Evolutionary conservation across 2,329 filamentous ascomycete genomes (phyloP), one percentile per base, ranked within the genome.

Genomic region (Corniculantispora saksenae): DNA sequence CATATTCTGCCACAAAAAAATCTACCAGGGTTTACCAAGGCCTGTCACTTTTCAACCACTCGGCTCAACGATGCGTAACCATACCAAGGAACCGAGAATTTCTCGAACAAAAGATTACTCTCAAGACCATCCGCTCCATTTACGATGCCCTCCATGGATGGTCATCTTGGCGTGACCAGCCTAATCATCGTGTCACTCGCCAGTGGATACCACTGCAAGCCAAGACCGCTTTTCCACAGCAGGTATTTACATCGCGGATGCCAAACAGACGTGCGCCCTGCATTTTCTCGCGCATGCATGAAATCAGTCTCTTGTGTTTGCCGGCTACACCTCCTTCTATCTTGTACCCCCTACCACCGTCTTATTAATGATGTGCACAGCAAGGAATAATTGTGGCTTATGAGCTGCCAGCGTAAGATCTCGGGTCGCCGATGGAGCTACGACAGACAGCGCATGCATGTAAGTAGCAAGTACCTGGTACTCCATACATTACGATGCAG

Each of bases 201-300:
- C 21, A n/a, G 60, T 62, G 60, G 60, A 55, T 40, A 62, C 50
- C 10, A 27, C 23, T 61, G 59, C 59, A 61, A 55, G 60, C 58
- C 60, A 62, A 55, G 60, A 62, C 59, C 59, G 59, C 59, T 62
- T 43, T 62, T 61, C 55, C n/a, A n/a, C n/a, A n/a, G 48, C 50
- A 62, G 60, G 40, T 62, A 62, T 54, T 62, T 62, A 38, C 60
- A 62, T 54, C 47, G 21, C 35, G 38, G 27, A 62, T 62, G 60
- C 50, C 48, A 54, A 50, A 35, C 60, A 54, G 60, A 62, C 50
- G 25, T 62, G 50, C 60, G 60, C 60, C 60, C 51, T 55, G 60
- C 60, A 55, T 32, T 25, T 55, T 51, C 60, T 55, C 50, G 60
- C 32, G 25, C 43, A 62, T 62, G 50, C 55, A 62, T 35, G 50